Percentiles rank a stretch among this genome's conserved stretches.
Evolutionary conservation across 1,284 basidiomycete genomes (phyloP).

Genomic region (Ganoderma lingzhi): DNA sequence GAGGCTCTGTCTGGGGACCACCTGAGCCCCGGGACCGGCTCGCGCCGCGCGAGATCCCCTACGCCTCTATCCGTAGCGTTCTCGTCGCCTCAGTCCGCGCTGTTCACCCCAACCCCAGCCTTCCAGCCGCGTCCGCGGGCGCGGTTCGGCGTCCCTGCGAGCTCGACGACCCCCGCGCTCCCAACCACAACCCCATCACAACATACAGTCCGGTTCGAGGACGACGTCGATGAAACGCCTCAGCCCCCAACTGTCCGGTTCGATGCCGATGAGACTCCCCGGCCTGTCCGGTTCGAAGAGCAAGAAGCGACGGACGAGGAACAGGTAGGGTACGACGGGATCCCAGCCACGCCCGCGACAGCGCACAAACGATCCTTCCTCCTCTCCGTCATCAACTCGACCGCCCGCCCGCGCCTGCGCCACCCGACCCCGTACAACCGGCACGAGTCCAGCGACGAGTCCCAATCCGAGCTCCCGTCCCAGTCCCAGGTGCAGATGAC

Average conservation of each 20-base stretch:
- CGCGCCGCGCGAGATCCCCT: slow-evolving; percentile 35
- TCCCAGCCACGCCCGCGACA: slow-evolving; percentile 62
- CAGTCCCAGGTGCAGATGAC: slow-evolving; percentile 15
- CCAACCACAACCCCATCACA: slow-evolving; percentile 34
- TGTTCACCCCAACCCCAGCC: slow-evolving; percentile 69
- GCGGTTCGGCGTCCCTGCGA: slow-evolving; percentile 58
- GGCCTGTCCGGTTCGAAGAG: slow-evolving; percentile 20
- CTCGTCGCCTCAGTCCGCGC: slow-evolving; percentile 43
- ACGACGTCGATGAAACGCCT: slow-evolving; percentile 10
- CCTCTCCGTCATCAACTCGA: slow-evolving; percentile 80
- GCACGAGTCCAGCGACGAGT: slow-evolving; percentile 39
- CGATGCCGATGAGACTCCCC: slow-evolving; percentile 35
- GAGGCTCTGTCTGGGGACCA: slow-evolving; percentile 34
- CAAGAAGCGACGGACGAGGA: slow-evolving; percentile 21
- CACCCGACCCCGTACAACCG: slow-evolving; percentile 70
- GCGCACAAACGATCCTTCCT: slow-evolving; percentile 78
- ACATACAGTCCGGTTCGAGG: slow-evolving; percentile 31
- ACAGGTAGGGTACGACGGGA: slow-evolving; percentile 9
- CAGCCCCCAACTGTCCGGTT: background rate
- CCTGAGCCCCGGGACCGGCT: slow-evolving; percentile 21
- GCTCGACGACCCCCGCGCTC: slow-evolving; percentile 30
- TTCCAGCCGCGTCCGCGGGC: slow-evolving; percentile 65
- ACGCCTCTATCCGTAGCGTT: slow-evolving; percentile 52
- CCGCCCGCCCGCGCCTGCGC: slow-evolving; percentile 72
- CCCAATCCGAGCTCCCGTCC: slow-evolving; percentile 17